Percentiles rank a stretch among this genome's conserved stretches.
Conservation (phyloP, 495 filamentous ascomycete species). For the Tricharina praecox region DNA sequence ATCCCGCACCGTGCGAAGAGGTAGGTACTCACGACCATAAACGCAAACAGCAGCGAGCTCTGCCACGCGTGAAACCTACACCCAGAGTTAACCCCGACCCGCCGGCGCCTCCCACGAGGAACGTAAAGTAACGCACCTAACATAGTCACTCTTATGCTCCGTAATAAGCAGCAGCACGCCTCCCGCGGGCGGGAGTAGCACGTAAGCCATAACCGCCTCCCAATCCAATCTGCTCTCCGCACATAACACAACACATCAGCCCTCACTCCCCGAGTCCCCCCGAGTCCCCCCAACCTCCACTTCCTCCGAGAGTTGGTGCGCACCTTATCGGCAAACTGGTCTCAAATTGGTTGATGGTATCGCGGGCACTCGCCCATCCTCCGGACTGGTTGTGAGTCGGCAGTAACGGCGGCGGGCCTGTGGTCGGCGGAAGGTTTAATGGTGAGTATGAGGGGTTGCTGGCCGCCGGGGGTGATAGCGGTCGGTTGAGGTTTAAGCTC, state of each 20-base stretch:
- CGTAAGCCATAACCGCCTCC: slow-evolving; percentile 82
- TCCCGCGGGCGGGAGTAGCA: slow-evolving; percentile 72
- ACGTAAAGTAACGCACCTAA: slow-evolving; percentile 67
- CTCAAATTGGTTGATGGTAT: slow-evolving; percentile 44
- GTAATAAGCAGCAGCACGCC: slow-evolving; percentile 67
- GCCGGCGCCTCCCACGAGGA: no score
- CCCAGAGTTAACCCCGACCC: slow-evolving; percentile 8
- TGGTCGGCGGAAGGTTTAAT: slow-evolving; percentile 21
- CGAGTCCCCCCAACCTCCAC: neutral
- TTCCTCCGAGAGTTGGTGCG: no score
- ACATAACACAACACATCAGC: neutral
- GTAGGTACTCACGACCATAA: slow-evolving; percentile 56
- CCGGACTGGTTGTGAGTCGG: slow-evolving; percentile 26
- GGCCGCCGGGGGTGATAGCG: slow-evolving; percentile 44
- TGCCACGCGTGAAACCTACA: slow-evolving; percentile 91
- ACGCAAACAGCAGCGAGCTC: slow-evolving; percentile 68
- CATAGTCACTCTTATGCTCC: slow-evolving; percentile 93
- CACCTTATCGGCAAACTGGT: slow-evolving; percentile 50
- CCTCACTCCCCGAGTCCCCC: neutral
- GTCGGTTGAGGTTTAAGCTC: slow-evolving; percentile 51
- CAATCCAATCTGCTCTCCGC: slow-evolving; percentile 36
- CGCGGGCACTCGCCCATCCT: slow-evolving; percentile 27
- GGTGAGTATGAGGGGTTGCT: slow-evolving; percentile 32
- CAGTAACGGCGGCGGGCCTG: slow-evolving; percentile 26
- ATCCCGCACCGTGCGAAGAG: neutral